Evolutionary conservation across 2,329 filamentous ascomycete species (phyloP).

Genomic region (Penicillium oxalicum): DNA sequence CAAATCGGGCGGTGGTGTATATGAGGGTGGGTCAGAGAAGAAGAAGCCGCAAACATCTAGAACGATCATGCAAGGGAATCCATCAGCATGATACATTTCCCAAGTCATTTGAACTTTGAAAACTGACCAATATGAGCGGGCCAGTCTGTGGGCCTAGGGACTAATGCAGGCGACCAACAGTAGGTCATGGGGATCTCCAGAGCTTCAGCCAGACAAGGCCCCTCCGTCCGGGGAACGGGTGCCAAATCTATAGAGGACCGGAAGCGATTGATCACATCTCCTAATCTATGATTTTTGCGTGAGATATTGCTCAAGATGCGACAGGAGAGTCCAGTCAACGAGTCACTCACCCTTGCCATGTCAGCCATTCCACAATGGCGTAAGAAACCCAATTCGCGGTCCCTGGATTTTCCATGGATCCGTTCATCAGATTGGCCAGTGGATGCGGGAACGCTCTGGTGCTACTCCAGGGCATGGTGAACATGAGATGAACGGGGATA

Average conservation of each 20-base stretch:
- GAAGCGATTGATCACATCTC: conserved; percentile 45
- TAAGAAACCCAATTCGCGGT: conserved; percentile 44
- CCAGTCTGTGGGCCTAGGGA: conserved; percentile 41
- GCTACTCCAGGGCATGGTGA: conserved; percentile 49
- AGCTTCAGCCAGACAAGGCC: conserved; percentile 31
- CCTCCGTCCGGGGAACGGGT: conserved; percentile 32
- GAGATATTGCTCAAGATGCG: no score
- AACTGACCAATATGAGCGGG: conserved; percentile 30
- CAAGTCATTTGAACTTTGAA: background rate
- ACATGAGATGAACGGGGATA: conserved; percentile 49
- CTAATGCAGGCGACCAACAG: conserved; percentile 41
- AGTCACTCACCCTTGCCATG: conserved; percentile 44
- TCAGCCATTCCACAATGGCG: conserved; percentile 44
- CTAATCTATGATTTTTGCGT: conserved; percentile 25
- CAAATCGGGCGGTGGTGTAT: conserved; percentile 38
- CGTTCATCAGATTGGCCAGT: conserved; percentile 42
- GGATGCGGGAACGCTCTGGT: conserved; percentile 47
- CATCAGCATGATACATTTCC: background rate
- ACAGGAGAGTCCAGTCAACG: no score
- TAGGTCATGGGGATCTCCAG: conserved; percentile 42
- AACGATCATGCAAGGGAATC: background rate
- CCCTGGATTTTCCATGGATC: conserved; percentile 21
- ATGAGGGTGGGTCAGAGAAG: conserved; percentile 34
- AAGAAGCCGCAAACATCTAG: conserved; percentile 44
- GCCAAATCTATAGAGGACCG: conserved; percentile 38